Percentiles rank a stretch among this genome's conserved stretches.
These are phyloP conservation scores for Chlorella sp. DNA, from an alignment of 139 green algal genomes.

Conservation along the genomic window DNA sequence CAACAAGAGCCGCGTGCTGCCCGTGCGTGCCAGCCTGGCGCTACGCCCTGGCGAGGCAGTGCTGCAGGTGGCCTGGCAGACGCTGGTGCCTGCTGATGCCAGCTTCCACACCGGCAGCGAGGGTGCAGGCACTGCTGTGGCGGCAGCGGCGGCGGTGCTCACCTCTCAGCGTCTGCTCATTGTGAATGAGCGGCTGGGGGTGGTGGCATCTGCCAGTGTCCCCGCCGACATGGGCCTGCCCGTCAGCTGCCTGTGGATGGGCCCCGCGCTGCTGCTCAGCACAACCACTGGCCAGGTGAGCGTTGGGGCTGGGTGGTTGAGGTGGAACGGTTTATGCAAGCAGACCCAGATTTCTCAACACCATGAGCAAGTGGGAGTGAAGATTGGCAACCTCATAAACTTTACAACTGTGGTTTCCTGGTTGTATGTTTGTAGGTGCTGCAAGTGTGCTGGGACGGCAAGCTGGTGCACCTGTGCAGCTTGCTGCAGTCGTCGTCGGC, in stretches of 20 bases:
- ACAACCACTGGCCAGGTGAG: conserved; percentile 48
- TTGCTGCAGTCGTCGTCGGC: conserved; percentile 30
- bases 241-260: conserved; percentile 58
- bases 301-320: background rate
- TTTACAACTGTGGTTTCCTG: too few relatives aligned
- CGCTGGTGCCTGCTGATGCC: conserved; percentile 42
- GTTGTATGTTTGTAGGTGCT: conserved; percentile 46
- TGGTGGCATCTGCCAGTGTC: conserved; percentile 33
- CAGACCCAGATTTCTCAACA: too few relatives aligned
- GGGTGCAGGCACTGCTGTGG: conserved; percentile 3
- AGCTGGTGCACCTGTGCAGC: conserved; percentile 45
- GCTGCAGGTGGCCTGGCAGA: conserved; percentile 66
- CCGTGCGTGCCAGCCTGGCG: conserved; percentile 13
- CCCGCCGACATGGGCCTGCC: conserved; percentile 15
- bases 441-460: conserved; percentile 58
- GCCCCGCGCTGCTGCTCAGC: conserved; percentile 58
- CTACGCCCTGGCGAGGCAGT: conserved; percentile 45
- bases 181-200: conserved; percentile 41
- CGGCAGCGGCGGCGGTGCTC: conserved; percentile 45
- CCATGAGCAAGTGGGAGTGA: too few relatives aligned
- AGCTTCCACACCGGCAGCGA: conserved; percentile 36
- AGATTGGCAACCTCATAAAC: too few relatives aligned
- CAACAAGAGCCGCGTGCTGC: conserved; percentile 5
- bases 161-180: conserved; percentile 57
- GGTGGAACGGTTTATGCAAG: too few relatives aligned